These are phyloP conservation scores for Lasiosphaeria hispida DNA, from an alignment of 495 filamentous ascomycete genomes.

Conservation along the genomic window DNA sequence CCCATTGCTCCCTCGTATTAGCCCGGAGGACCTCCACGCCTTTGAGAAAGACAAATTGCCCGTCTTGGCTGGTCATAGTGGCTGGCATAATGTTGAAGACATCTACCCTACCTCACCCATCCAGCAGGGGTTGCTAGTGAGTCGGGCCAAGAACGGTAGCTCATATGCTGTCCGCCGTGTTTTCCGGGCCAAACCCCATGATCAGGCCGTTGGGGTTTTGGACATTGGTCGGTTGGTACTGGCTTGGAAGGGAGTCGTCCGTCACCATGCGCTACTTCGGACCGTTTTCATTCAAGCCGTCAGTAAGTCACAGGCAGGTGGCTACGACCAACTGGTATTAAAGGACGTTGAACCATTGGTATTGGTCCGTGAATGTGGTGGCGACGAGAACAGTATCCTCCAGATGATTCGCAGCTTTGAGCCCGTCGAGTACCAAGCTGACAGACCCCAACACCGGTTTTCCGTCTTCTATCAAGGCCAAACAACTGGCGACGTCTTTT, in stretches of 20 bases:
- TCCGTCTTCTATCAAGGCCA: constrained; percentile 40
- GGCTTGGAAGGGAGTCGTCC: constrained; percentile 55
- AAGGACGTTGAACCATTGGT: constrained; percentile 33
- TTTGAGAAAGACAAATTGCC: constrained; percentile 14
- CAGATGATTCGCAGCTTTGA: constrained; percentile 35
- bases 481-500: constrained; percentile 32
- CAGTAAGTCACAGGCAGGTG: constrained; percentile 3
- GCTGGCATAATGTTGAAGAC: constrained; percentile 35
- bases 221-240: constrained; percentile 3
- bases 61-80: not conserved
- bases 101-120: constrained; percentile 46
- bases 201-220: not conserved
- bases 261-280: constrained; percentile 47
- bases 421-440: constrained; percentile 36
- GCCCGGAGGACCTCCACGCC: not conserved
- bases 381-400: constrained; percentile 34
- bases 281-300: constrained; percentile 36
- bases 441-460: constrained; percentile 49
- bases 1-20: constrained; percentile 43
- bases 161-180: constrained; percentile 25
- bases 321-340: constrained; percentile 27
- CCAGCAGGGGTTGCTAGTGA: constrained; percentile 45
- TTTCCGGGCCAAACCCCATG: constrained; percentile 4
- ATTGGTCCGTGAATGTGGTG: constrained; percentile 43
- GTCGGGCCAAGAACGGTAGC: constrained; percentile 43